Evolutionary conservation across 164 flowering plant species (phyloP).

Genomic region (Hamamelis virginiana): DNA sequence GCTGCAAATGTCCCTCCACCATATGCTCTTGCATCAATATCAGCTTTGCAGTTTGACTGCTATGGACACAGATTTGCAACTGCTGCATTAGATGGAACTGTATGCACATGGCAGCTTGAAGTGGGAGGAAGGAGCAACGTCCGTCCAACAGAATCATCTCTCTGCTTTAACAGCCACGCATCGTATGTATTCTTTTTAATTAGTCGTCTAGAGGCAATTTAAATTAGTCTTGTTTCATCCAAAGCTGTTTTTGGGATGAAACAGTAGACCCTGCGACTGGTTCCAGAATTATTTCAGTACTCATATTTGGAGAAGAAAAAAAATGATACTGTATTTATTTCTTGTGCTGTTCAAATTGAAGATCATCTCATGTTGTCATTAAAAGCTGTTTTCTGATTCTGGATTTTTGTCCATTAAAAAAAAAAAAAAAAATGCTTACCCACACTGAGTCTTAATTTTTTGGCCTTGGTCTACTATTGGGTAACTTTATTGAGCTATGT

Average conservation of each 20-base stretch:
- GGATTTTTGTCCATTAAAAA: no score
- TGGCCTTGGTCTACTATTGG: no score
- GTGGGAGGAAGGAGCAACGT: constrained; percentile 93
- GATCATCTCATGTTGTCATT: no score
- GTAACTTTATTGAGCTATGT: no score
- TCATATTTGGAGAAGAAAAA: neutral
- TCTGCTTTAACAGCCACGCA: constrained; percentile 78
- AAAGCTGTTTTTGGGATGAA: neutral
- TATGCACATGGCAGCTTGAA: constrained; percentile 99
- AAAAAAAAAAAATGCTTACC: no score
- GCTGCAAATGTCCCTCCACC: constrained; percentile 97
- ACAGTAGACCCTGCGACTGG: neutral
- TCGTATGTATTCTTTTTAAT: constrained; percentile 49
- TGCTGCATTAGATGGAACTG: constrained; percentile 90
- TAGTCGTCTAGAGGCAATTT: neutral
- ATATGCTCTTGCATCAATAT: constrained; percentile 89
- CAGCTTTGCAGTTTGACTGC: constrained; percentile 81
- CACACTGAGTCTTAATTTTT: no score
- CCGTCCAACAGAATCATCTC: constrained; percentile 80
- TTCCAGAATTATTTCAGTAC: neutral
- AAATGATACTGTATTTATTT: neutral
- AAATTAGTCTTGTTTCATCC: constrained; percentile 2
- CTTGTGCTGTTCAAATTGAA: neutral
- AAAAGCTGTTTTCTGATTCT: no score
- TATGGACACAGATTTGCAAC: constrained; percentile 92